phyloP scores from a whole-genome alignment of 2,329 filamentous ascomycete genomes.

The Lachnellula occidentalis region DNA sequence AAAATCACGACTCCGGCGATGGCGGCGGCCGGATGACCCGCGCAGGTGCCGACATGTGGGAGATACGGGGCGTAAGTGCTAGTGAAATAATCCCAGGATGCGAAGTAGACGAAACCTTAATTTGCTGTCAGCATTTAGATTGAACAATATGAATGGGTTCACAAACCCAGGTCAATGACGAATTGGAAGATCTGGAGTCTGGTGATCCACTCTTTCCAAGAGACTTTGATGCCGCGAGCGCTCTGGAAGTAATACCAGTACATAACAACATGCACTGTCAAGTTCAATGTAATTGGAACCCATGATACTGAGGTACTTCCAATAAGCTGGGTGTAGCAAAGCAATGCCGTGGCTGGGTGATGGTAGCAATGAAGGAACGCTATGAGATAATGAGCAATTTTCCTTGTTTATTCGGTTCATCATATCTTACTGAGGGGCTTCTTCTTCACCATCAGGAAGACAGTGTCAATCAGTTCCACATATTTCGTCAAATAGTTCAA shows the following conservation, averaged over 20 bases:
- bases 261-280: conserved; percentile 29
- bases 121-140: neutral
- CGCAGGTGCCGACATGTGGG: conserved; percentile 23
- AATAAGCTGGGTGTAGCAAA: conserved; percentile 27
- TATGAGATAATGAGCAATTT: conserved; percentile 1
- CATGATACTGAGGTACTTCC: conserved; percentile 27
- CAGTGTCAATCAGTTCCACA: conserved; percentile 26
- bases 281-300: conserved; percentile 28
- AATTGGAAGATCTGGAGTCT: conserved; percentile 28
- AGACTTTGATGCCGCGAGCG: conserved; percentile 25
- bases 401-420: neutral
- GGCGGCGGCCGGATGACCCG: conserved; percentile 24
- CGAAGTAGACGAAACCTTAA: conserved; percentile 26
- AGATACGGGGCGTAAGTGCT: conserved; percentile 19
- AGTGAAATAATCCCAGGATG: conserved; percentile 24
- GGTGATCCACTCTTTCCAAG: conserved; percentile 29
- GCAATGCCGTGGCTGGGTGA: conserved; percentile 26
- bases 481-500: conserved; percentile 29
- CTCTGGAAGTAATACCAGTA: conserved; percentile 31
- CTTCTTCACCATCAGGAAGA: conserved; percentile 28
- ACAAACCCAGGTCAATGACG: conserved; percentile 24
- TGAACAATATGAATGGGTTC: neutral
- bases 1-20: conserved; percentile 22
- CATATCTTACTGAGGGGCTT: conserved; percentile 25
- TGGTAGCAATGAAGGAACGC: conserved; percentile 29